These are phyloP conservation scores for Dovyalis caffra DNA, from an alignment of 345 rosid species.

Conservation along the genomic window DNA sequence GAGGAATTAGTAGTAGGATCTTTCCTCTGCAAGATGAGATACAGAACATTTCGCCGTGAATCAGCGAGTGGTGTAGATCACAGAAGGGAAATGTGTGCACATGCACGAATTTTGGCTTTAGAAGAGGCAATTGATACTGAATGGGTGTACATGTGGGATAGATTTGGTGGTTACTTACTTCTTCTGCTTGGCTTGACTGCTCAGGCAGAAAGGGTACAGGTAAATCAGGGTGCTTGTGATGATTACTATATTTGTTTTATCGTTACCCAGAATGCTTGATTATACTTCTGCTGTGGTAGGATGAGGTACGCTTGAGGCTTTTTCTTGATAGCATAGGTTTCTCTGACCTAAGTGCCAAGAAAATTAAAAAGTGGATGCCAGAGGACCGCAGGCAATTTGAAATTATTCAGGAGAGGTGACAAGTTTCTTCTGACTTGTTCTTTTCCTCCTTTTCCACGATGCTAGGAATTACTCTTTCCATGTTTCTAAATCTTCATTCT, in stretches of 20 bases:
- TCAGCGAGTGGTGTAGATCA: constrained; percentile 61
- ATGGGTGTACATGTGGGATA: constrained; percentile 99
- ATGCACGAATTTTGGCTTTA: constrained; percentile 92
- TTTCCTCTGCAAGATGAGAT: constrained; percentile 66
- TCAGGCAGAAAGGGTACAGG: constrained; percentile 97
- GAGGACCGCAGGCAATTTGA: constrained; percentile 98
- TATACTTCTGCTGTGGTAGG: constrained; percentile 41
- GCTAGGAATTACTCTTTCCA: background rate
- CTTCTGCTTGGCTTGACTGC: constrained; percentile 97
- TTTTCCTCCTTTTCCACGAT: constrained; percentile 3
- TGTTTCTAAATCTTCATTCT: constrained; percentile 8
- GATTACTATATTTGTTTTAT: background rate
- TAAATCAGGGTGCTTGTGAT: constrained; percentile 30
- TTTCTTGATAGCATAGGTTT: constrained; percentile 99
- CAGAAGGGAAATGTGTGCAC: constrained; percentile 98
- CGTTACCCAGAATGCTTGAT: constrained; percentile 8
- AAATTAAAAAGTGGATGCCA: constrained; percentile 99
- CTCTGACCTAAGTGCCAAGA: constrained; percentile 93
- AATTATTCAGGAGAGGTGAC: constrained; percentile 95
- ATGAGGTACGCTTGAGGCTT: constrained; percentile 95
- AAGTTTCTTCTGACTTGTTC: constrained; percentile 9
- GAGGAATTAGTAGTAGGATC: constrained; percentile 89
- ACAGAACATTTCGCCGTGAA: constrained; percentile 55
- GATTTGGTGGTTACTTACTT: constrained; percentile 95
- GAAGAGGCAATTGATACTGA: constrained; percentile 99